Percentiles rank a stretch among this genome's conserved stretches.
phyloP scores from a whole-genome alignment of 2,329 filamentous ascomycete species.

The Aciculosporium take region DNA sequence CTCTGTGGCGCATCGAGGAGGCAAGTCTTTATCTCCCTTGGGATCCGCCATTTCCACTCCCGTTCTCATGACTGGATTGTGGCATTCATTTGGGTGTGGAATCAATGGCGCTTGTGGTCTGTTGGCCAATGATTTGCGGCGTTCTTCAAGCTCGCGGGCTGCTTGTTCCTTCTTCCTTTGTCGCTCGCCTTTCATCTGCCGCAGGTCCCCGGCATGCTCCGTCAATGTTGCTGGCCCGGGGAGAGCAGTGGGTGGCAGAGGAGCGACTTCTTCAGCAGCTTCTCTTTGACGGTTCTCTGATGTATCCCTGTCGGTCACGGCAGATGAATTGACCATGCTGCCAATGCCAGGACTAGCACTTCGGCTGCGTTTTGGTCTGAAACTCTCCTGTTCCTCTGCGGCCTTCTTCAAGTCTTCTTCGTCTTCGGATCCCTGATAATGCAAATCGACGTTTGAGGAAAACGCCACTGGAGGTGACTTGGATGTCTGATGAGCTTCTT shows the following conservation, averaged over 20 bases:
- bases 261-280: conserved; percentile 17
- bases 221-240: conserved; percentile 26
- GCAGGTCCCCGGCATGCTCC: conserved; percentile 39
- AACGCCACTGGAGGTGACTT: conserved; percentile 72
- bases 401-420: conserved; percentile 46
- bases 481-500: conserved; percentile 48
- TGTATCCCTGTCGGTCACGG: conserved; percentile 20
- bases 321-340: conserved; percentile 17
- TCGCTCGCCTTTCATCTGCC: conserved; percentile 43
- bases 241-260: conserved; percentile 16
- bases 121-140: conserved; percentile 68
- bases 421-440: conserved; percentile 41
- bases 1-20: conserved; percentile 51
- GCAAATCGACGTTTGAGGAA: conserved; percentile 30
- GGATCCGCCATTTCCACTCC: conserved; percentile 30
- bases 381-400: conserved; percentile 38
- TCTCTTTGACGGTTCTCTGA: conserved; percentile 26
- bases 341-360: conserved; percentile 29
- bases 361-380: conserved; percentile 39
- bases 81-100: conserved; percentile 51
- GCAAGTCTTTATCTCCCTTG: conserved; percentile 28
- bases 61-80: conserved; percentile 12
- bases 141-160: conserved; percentile 76
- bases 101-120: conserved; percentile 69
- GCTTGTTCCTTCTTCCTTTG: conserved; percentile 58